These are phyloP conservation scores for Diaporthe destruens DNA, from an alignment of 2,329 filamentous ascomycete species.

Conservation along the genomic window DNA sequence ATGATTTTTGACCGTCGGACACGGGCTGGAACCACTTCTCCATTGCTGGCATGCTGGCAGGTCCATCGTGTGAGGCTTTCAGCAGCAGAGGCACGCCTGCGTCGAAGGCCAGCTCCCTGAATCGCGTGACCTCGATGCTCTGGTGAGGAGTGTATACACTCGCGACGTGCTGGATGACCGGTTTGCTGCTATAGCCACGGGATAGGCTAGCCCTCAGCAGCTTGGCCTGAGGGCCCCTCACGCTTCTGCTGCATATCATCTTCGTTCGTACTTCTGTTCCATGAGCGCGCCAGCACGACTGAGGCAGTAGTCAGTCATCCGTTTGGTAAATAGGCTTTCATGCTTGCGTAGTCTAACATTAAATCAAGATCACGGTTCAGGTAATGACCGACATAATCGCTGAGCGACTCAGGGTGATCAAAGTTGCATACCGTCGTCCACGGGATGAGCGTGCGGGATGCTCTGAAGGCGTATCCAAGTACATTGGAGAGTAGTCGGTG, in stretches of 20 bases:
- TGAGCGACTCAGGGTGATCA: conserved; percentile 10
- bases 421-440: background rate
- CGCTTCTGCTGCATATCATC: background rate
- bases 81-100: conserved; percentile 35
- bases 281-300: background rate
- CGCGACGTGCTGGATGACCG: background rate
- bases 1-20: background rate
- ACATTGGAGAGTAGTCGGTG: background rate
- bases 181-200: conserved; percentile 18
- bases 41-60: conserved; percentile 27
- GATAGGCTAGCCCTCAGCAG: background rate
- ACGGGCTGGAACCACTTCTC: conserved; percentile 37
- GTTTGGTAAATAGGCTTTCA: background rate
- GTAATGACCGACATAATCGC: background rate
- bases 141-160: conserved; percentile 19
- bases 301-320: background rate
- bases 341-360: background rate
- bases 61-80: conserved; percentile 14
- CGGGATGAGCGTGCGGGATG: background rate
- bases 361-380: background rate
- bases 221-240: background rate
- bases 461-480: background rate
- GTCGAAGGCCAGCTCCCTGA: conserved; percentile 26
- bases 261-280: background rate
- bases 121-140: background rate